Conservation (phyloP, 2,329 filamentous ascomycete genomes). For the Ampelomyces quisqualis region DNA sequence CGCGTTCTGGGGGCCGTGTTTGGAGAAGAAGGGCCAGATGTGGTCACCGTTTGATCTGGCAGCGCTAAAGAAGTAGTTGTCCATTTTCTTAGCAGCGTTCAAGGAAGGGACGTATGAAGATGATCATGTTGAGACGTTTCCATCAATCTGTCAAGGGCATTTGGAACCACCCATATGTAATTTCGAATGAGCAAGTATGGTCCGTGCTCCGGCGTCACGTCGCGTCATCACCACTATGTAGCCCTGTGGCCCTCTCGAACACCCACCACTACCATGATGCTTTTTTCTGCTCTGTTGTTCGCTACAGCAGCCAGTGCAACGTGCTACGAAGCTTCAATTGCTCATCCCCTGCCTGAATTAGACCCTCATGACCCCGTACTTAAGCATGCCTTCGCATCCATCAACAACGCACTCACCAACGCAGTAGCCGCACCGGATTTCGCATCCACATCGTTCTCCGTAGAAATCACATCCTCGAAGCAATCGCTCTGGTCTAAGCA, state of each 20-base stretch:
- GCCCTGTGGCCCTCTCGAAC: conserved; percentile 5
- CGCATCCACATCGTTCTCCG: conserved; percentile 43
- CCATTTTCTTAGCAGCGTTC: background rate
- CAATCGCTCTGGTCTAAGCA: conserved; percentile 43
- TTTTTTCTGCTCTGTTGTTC: conserved; percentile 9
- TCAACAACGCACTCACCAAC: conserved; percentile 27
- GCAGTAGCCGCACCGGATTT: conserved; percentile 33
- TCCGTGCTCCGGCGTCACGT: background rate
- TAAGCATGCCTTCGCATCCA: conserved; percentile 31
- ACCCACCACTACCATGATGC: conserved; percentile 15
- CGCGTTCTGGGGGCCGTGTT: conserved; percentile 16
- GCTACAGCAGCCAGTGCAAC: conserved; percentile 17
- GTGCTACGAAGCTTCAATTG: conserved; percentile 44
- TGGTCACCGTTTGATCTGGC: conserved; percentile 15
- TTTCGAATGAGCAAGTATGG: no score
- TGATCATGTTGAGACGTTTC: no score
- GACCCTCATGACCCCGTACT: conserved; percentile 31
- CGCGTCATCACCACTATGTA: conserved; percentile 5
- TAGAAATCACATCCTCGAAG: conserved; percentile 45
- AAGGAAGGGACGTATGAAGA: background rate
- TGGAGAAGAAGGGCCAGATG: conserved; percentile 6
- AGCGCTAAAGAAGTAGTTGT: background rate
- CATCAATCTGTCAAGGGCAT: no score
- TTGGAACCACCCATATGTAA: no score
- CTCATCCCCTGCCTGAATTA: conserved; percentile 42